Conservation (phyloP, 495 filamentous ascomycete genomes). For the Hypoxylon lenormandii region DNA sequence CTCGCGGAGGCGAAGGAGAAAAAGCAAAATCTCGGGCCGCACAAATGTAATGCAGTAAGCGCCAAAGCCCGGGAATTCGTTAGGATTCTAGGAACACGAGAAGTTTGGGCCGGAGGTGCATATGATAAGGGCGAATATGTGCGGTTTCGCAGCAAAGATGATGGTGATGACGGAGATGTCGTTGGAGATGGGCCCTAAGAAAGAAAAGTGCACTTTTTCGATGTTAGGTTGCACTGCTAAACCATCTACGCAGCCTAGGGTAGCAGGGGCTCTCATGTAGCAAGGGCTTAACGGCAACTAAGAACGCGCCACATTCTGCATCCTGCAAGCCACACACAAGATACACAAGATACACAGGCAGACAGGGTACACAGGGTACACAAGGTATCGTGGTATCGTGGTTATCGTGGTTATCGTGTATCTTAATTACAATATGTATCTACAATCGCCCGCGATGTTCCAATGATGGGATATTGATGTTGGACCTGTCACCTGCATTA, state of each 20-base stretch:
- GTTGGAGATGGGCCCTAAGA: constrained; percentile 31
- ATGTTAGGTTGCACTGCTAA: constrained; percentile 22
- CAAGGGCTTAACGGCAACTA: constrained; percentile 36
- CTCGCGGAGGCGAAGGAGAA: not conserved
- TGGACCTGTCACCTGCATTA: constrained; percentile 30
- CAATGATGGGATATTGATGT: not conserved
- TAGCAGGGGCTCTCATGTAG: constrained; percentile 9
- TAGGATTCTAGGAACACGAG: constrained; percentile 42
- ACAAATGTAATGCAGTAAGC: constrained; percentile 21
- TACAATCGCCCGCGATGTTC: too few relatives aligned
- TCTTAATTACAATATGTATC: too few relatives aligned
- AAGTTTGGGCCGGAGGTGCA: constrained; percentile 38
- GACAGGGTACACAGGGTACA: not conserved
- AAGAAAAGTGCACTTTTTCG: constrained; percentile 15
- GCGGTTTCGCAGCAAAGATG: constrained; percentile 7
- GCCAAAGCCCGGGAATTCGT: constrained; percentile 14
- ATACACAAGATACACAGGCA: too few relatives aligned
- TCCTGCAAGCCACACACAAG: constrained; percentile 36
- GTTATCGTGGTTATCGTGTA: too few relatives aligned
- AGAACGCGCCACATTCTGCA: constrained; percentile 35
- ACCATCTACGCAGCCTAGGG: not conserved
- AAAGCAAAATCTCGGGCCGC: constrained; percentile 31
- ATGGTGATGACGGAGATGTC: constrained; percentile 28
- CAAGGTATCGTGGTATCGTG: too few relatives aligned
- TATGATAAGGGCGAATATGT: constrained; percentile 34